phyloP scores from a whole-genome alignment of 306 rosid species.

The Geum urbanum region DNA sequence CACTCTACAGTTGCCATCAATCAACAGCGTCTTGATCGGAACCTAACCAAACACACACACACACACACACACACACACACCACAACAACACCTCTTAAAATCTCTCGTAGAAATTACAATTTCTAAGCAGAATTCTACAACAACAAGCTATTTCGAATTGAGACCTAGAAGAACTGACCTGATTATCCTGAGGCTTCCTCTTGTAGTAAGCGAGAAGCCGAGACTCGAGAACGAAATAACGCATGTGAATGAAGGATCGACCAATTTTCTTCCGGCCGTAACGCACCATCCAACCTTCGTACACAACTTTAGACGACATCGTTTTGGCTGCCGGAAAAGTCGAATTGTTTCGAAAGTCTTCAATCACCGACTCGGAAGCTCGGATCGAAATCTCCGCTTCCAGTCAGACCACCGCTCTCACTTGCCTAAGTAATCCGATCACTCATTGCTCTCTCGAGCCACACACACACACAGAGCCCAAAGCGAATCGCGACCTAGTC shows the following conservation, averaged over 20 bases:
- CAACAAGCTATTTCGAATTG: background rate
- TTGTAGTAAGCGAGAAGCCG: slow-evolving; percentile 90
- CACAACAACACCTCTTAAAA: slow-evolving; percentile 11
- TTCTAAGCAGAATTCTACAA: background rate
- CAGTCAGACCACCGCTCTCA: slow-evolving; percentile 33
- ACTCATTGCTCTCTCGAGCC: slow-evolving; percentile 30
- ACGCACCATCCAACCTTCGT: slow-evolving; percentile 99
- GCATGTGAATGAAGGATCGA: slow-evolving; percentile 94
- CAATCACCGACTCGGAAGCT: slow-evolving; percentile 50
- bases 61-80: slow-evolving; percentile 1
- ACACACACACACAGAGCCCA: slow-evolving; percentile 10
- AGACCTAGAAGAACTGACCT: slow-evolving; percentile 36
- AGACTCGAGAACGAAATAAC: slow-evolving; percentile 92
- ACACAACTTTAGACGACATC: slow-evolving; percentile 90
- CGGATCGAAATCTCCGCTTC: slow-evolving; percentile 53
- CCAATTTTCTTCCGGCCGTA: slow-evolving; percentile 95
- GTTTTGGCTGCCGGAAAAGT: slow-evolving; percentile 13
- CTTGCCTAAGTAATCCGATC: slow-evolving; percentile 40
- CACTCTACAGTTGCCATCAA: slow-evolving; percentile 99
- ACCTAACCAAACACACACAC: slow-evolving; percentile 46
- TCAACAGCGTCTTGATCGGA: slow-evolving; percentile 80
- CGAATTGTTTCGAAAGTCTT: slow-evolving; percentile 7
- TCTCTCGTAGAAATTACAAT: slow-evolving; percentile 7
- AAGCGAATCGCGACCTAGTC: slow-evolving; percentile 27
- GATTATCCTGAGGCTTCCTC: slow-evolving; percentile 93